Conservation (phyloP, 2,329 filamentous ascomycete species). For the Aurifilum marmelostoma region DNA sequence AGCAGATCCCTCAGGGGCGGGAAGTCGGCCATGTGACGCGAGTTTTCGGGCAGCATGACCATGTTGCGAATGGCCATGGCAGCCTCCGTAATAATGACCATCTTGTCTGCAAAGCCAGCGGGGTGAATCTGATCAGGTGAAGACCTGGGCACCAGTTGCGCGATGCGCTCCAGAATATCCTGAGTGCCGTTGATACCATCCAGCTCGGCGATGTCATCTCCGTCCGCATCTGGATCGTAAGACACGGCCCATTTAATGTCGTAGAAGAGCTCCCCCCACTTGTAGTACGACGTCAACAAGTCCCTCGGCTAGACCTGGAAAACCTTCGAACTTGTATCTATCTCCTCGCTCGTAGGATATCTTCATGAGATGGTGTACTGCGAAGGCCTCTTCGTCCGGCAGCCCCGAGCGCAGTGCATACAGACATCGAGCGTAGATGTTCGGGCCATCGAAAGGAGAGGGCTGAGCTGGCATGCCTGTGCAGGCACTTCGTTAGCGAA, state of each 20-base stretch:
- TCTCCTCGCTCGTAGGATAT: conserved; percentile 94
- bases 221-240: conserved; percentile 61
- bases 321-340: conserved; percentile 93
- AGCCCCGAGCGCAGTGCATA: conserved; percentile 81
- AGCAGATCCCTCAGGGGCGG: conserved; percentile 79
- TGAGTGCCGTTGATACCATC: conserved; percentile 69
- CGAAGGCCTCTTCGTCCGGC: conserved; percentile 85
- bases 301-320: conserved; percentile 84
- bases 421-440: conserved; percentile 89
- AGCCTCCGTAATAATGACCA: conserved; percentile 83
- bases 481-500: conserved; percentile 10
- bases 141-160: conserved; percentile 60
- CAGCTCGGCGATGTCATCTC: conserved; percentile 53
- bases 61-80: conserved; percentile 91
- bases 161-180: conserved; percentile 74
- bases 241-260: conserved; percentile 79
- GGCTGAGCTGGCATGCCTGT: conserved; percentile 32
- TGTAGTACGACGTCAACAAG: conserved; percentile 84
- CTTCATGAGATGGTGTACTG: conserved; percentile 89
- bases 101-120: conserved; percentile 67
- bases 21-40: conserved; percentile 75
- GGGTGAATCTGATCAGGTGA: conserved; percentile 73
- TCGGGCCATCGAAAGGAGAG: conserved; percentile 68
- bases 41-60: conserved; percentile 91
- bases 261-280: conserved; percentile 77